These are phyloP conservation scores for Apiotrichum domesticum DNA, from an alignment of 1,284 basidiomycete genomes.

Conservation along the genomic window DNA sequence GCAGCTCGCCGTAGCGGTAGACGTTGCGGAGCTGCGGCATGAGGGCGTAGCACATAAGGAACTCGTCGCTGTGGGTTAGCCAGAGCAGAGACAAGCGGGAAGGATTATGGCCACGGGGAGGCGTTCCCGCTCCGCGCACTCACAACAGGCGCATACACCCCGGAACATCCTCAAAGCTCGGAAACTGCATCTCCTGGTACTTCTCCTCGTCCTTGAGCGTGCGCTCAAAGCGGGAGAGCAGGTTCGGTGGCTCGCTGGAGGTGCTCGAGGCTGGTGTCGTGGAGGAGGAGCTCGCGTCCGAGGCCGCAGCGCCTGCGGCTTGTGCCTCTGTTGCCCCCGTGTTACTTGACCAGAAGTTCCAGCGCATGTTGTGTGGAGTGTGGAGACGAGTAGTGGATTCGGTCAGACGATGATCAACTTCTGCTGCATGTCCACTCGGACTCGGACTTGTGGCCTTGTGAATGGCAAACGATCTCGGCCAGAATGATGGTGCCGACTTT, in stretches of 20 bases:
- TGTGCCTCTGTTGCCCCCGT: no score
- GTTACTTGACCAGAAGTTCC: constrained; percentile 3
- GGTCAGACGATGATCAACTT: no score
- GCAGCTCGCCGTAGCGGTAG: constrained; percentile 76
- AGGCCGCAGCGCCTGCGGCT: neutral
- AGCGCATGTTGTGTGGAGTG: neutral
- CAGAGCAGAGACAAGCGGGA: no score
- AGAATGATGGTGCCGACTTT: no score
- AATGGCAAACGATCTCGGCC: no score
- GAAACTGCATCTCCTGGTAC: constrained; percentile 51
- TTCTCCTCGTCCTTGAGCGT: constrained; percentile 39
- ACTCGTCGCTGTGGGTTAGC: constrained; percentile 54
- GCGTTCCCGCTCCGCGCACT: constrained; percentile 12
- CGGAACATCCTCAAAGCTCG: constrained; percentile 70
- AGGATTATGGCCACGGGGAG: no score
- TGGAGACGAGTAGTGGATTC: no score
- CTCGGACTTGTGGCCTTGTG: no score
- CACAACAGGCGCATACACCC: constrained; percentile 66
- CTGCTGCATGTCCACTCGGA: no score
- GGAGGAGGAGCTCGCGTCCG: neutral
- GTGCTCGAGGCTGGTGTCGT: neutral
- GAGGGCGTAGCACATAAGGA: constrained; percentile 72
- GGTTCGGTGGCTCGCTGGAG: constrained; percentile 9
- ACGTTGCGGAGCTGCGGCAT: constrained; percentile 74
- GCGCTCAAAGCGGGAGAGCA: constrained; percentile 28